Conservation (phyloP, 202 grass and related monocot species). For the Schoenoplectus triqueter region DNA sequence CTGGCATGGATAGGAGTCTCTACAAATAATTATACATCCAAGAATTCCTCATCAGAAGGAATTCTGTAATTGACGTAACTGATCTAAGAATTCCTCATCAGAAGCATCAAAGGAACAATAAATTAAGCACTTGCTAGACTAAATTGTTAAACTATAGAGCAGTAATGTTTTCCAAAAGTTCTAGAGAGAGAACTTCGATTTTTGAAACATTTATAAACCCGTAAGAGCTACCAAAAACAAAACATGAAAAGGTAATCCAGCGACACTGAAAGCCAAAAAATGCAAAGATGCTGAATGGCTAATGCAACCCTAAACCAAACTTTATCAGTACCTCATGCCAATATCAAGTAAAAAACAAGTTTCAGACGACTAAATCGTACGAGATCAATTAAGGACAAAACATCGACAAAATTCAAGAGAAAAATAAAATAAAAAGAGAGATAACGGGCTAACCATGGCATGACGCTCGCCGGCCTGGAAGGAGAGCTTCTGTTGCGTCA, state of each 20-base stretch:
- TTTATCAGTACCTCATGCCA: background rate
- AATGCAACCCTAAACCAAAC: background rate
- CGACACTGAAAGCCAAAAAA: background rate
- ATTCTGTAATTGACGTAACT: slow-evolving; percentile 12
- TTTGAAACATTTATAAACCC: background rate
- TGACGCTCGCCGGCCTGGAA: slow-evolving; percentile 90
- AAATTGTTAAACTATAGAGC: background rate
- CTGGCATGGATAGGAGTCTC: background rate
- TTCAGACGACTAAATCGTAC: background rate
- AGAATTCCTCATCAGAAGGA: background rate
- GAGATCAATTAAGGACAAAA: background rate
- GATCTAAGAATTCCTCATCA: background rate
- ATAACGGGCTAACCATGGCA: slow-evolving; percentile 53
- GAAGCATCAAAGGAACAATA: background rate
- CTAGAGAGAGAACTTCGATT: background rate
- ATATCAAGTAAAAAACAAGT: background rate
- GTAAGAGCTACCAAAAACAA: background rate
- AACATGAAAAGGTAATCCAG: background rate
- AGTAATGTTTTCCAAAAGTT: background rate
- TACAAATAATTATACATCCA: background rate
- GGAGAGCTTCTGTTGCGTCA: slow-evolving; percentile 80
- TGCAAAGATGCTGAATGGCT: background rate
- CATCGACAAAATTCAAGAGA: background rate
- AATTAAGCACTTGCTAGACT: background rate
- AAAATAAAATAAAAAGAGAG: background rate